These are phyloP conservation scores for Claviceps fusiformis DNA, from an alignment of 2,329 filamentous ascomycete species.

Conservation along the genomic window DNA sequence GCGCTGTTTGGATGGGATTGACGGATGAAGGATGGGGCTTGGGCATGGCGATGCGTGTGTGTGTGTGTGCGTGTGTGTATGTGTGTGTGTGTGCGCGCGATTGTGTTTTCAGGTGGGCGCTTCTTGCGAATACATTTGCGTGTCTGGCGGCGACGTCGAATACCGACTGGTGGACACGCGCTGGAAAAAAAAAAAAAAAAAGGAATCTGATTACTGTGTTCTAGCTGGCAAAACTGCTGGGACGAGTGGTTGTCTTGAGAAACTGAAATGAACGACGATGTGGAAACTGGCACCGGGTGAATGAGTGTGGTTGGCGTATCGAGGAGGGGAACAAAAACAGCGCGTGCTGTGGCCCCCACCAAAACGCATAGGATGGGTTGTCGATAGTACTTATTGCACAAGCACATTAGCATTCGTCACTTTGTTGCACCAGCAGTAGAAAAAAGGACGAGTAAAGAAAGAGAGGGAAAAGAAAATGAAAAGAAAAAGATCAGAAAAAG, in stretches of 20 bases:
- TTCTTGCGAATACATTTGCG: not conserved
- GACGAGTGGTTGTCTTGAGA: not conserved
- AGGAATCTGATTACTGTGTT: not conserved
- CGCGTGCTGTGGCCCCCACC: not conserved
- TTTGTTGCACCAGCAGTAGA: not conserved
- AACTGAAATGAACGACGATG: not conserved
- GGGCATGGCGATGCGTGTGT: conserved; percentile 11
- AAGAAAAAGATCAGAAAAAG: too few relatives aligned
- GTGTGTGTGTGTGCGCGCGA: not conserved
- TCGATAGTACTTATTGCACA: not conserved
- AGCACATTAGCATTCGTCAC: not conserved
- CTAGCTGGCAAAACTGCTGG: not conserved
- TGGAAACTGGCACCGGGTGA: not conserved
- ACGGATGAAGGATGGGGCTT: conserved; percentile 10
- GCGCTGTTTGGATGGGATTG: conserved; percentile 20
- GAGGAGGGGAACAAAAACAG: not conserved
- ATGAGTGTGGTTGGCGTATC: not conserved
- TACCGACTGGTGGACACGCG: not conserved
- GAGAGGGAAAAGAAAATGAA: not conserved
- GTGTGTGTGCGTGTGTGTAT: too few relatives aligned
- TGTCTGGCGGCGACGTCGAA: not conserved
- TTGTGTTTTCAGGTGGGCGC: not conserved
- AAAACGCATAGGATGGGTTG: not conserved
- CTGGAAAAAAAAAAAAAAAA: not conserved
- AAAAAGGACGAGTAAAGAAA: not conserved